A percentile compares a stretch with the other conserved stretches of the same genome.
These are phyloP conservation scores for Adansonia gregorii DNA, from an alignment of 441 rosid genomes.

Conservation along the genomic window DNA sequence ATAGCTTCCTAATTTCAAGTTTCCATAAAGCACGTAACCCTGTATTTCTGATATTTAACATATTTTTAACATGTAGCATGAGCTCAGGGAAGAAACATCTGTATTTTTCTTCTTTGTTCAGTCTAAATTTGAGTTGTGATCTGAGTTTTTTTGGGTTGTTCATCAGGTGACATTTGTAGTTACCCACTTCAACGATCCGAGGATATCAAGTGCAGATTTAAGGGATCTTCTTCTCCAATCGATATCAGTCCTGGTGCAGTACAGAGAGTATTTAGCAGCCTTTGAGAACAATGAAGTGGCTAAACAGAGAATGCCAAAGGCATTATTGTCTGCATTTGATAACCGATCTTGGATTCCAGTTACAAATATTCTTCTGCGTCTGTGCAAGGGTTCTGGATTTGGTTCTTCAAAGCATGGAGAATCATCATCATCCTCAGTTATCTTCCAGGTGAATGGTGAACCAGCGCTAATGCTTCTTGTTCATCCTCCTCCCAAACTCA, in stretches of 20 bases:
- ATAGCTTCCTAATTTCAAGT: neutral
- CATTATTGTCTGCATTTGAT: slow-evolving; percentile 88
- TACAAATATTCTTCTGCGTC: slow-evolving; percentile 85
- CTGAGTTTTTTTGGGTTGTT: slow-evolving; percentile 29
- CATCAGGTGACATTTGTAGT: slow-evolving; percentile 86
- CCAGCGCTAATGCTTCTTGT: slow-evolving; percentile 14
- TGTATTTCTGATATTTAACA: slow-evolving; percentile 11
- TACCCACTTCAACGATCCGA: slow-evolving; percentile 86
- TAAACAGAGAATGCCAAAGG: slow-evolving; percentile 72
- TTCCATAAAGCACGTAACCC: neutral
- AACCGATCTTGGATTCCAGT: slow-evolving; percentile 96
- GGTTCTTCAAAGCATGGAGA: slow-evolving; percentile 88
- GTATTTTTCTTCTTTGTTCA: slow-evolving; percentile 9
- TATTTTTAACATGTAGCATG: slow-evolving; percentile 3
- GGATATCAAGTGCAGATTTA: slow-evolving; percentile 88
- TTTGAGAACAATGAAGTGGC: slow-evolving; percentile 93
- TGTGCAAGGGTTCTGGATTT: slow-evolving; percentile 86
- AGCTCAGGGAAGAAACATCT: neutral
- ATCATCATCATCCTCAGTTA: slow-evolving; percentile 75
- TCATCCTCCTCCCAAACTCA: slow-evolving; percentile 11
- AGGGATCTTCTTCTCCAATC: slow-evolving; percentile 98
- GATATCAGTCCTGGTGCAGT: slow-evolving; percentile 88
- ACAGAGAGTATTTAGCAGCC: slow-evolving; percentile 80
- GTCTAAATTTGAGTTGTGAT: neutral
- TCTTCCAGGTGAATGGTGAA: slow-evolving; percentile 71